phyloP scores from a whole-genome alignment of 2,329 filamentous ascomycete species.

The Aspergillus alliaceus region DNA sequence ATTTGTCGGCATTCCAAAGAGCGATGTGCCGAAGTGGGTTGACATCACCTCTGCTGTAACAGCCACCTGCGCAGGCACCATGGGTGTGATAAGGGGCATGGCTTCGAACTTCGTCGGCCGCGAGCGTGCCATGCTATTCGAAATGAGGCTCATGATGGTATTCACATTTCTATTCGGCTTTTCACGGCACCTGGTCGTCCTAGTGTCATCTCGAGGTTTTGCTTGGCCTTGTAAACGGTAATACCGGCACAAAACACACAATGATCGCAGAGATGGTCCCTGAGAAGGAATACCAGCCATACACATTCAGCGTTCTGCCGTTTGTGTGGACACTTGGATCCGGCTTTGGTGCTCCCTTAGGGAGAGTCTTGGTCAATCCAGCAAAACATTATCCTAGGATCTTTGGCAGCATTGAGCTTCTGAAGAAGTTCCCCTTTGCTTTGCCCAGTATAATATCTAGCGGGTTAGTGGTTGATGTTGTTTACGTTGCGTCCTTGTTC shows the following conservation, averaged over 20 bases:
- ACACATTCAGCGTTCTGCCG: constrained; percentile 91
- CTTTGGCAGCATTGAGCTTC: constrained; percentile 66
- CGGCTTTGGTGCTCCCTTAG: constrained; percentile 84
- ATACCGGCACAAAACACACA: constrained; percentile 85
- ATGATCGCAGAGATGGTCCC: constrained; percentile 93
- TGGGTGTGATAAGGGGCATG: constrained; percentile 73
- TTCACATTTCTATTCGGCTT: constrained; percentile 85
- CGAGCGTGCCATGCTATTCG: constrained; percentile 76
- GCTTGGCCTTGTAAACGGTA: constrained; percentile 84
- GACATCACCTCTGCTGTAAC: constrained; percentile 72
- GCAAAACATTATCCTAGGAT: constrained; percentile 69
- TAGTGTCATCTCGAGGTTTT: constrained; percentile 73
- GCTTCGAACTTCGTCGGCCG: constrained; percentile 77
- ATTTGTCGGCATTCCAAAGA: constrained; percentile 67
- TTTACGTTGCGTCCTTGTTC: constrained; percentile 73
- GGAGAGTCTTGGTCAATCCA: constrained; percentile 82
- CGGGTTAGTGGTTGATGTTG: constrained; percentile 74
- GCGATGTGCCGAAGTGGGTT: constrained; percentile 75
- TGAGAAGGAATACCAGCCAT: constrained; percentile 79
- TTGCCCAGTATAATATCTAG: constrained; percentile 80
- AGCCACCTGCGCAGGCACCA: constrained; percentile 70
- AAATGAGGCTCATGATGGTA: constrained; percentile 76
- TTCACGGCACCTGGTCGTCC: constrained; percentile 75
- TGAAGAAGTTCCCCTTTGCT: constrained; percentile 76
- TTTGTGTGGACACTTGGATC: constrained; percentile 84